Evolutionary conservation across 306 rosid species (phyloP), one percentile per base, ranked within the genome.

Genomic region (Heteromeles arbutifolia): DNA sequence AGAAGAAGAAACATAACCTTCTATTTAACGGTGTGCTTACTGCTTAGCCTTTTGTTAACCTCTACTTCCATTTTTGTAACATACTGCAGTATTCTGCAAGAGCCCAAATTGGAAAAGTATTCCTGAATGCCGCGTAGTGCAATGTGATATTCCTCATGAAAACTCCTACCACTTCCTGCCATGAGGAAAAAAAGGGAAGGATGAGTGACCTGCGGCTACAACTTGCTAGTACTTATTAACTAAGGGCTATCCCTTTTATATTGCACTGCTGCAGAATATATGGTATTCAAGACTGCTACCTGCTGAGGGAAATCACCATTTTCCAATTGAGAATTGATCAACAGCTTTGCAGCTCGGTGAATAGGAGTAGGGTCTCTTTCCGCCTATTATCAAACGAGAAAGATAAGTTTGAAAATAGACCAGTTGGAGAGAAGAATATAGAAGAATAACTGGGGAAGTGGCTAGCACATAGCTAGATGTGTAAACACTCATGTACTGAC

Each of bases 71-170:
- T 59, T 59, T 72, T 8, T 83, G 59, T 76, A 84, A 74, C 21
- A 80, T 72, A 26, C 65, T 81, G 14, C 91, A 72, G 65, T 91
- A 89, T 65, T 91, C 91, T 24, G 89, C 93, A 6, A 90, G 85
- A 75, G 88, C 93, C 91, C 90, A 88, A 70, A 92, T n/a, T 3
- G 93, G 97, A 41, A 69, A 85, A 6, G 84, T 86, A 53, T 85
- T 87, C 81, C 89, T 86, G n/a, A 79, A 86, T 81, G 87, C 82
- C 63, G 91, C 84, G 11, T 86, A 92, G 74, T 90, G 90, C 25
- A 85, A 14, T 82, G 89, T 86, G 68, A 80, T 77, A 52, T 85
- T 88, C 74, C 79, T 87, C 81, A 77, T 71, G 85, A 86, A 90
- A 34, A 76, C 90, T 32, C 82, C 80, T 7, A 69, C 70, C 13